Percentiles rank a stretch among this genome's conserved stretches.
These are phyloP conservation scores for Ophiocytium majus DNA, from an alignment of 352 stramenopile genomes.

Conservation along the genomic window DNA sequence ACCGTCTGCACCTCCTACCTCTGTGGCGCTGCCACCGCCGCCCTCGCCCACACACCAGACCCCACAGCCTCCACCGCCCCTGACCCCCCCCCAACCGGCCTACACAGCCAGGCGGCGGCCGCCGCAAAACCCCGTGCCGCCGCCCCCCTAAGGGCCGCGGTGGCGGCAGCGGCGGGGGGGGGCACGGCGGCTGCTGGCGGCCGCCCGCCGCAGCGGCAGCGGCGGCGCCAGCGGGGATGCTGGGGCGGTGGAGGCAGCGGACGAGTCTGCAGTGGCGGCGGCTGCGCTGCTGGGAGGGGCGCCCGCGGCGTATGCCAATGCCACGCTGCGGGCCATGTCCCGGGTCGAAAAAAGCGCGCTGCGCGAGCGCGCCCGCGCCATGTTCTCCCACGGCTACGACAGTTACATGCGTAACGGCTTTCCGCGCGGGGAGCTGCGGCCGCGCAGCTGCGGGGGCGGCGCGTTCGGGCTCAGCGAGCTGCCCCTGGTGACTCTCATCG, in stretches of 20 bases:
- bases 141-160: too few species aligned
- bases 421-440: conserved; percentile 50
- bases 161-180: too few species aligned
- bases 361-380: conserved; percentile 68
- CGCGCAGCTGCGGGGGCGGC: conserved; percentile 26
- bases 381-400: conserved; percentile 60
- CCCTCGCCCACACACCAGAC: too few species aligned
- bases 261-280: neutral
- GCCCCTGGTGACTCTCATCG: conserved; percentile 63
- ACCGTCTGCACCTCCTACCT: neutral
- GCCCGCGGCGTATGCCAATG: neutral
- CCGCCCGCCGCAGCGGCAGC: neutral
- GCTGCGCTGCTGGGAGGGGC: too few species aligned
- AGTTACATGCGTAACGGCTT: conserved; percentile 61
- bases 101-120: too few species aligned
- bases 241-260: neutral
- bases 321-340: conserved; percentile 8
- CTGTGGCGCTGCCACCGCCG: too few species aligned
- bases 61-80: too few species aligned
- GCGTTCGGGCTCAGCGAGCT: conserved; percentile 54
- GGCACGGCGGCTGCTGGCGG: too few species aligned
- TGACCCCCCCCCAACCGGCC: too few species aligned
- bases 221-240: neutral
- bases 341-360: conserved; percentile 55
- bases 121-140: too few species aligned